Evolutionary conservation across 2,329 filamentous ascomycete species (phyloP).

Genomic region (Trichoderma brevicompactum): DNA sequence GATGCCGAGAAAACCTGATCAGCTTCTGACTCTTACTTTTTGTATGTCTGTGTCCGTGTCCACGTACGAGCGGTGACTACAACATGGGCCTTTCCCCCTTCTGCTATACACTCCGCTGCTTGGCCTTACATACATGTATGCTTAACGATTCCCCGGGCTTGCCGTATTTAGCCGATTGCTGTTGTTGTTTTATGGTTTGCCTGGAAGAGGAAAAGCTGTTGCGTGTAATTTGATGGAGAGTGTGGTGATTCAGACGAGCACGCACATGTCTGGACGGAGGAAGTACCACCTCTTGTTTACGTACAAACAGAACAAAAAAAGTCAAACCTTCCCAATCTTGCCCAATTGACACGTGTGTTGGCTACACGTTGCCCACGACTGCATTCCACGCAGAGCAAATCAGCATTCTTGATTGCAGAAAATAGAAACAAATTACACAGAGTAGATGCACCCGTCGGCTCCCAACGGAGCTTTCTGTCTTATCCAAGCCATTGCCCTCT

Average conservation of each 20-base stretch:
- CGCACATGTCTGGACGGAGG: background rate
- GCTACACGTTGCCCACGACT: background rate
- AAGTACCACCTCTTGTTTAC: background rate
- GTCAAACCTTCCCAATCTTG: too few species aligned
- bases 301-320: too few species aligned
- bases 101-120: conserved; percentile 1
- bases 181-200: conserved; percentile 7
- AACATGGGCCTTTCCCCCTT: background rate
- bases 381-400: background rate
- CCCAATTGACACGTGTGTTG: background rate
- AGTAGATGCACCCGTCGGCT: conserved; percentile 20
- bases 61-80: conserved; percentile 14
- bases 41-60: background rate
- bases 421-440: background rate
- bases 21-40: conserved; percentile 3
- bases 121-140: background rate
- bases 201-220: conserved; percentile 5
- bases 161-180: conserved; percentile 27
- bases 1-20: conserved; percentile 9
- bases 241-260: conserved; percentile 12
- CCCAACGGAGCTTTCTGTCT: conserved; percentile 1
- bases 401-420: background rate
- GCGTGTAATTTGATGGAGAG: conserved; percentile 1
- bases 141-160: conserved; percentile 25
- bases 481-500: background rate